Evolutionary conservation across 805 yeast species (phyloP), one percentile per base, ranked within the genome.

Genomic region (Spencermartinsiella europaea): DNA sequence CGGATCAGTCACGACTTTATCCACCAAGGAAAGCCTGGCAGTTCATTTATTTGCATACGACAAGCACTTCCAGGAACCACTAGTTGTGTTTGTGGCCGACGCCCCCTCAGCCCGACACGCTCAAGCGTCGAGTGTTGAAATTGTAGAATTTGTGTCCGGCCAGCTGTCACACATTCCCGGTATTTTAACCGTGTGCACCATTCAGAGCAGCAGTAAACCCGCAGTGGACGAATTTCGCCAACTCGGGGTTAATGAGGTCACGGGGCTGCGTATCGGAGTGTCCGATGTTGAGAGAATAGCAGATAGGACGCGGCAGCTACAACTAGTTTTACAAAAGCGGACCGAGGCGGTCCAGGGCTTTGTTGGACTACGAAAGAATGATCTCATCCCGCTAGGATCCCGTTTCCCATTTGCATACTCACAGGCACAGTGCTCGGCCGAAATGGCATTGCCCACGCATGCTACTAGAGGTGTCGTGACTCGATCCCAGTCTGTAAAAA

Each of bases 241-340:
- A 25, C 12, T 25, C 7, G 31, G 31, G 7, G 31, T 12, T 25
- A 25, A 7, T 25, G 31, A 25, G 31, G 31, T 25, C 31, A 25
- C 31, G 31, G 31, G 10, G 10, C 10, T 7, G 10, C 31, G 12
- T 7, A 25, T 25, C 31, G 12, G 10, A 7, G 31, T 25, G 31
- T 12, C 31, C 7, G 31, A 25, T 12, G 31, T 25, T 7, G 10
- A 25, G 31, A 7, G 12, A 12, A 12, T 25, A 7, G 31, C 31
- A 25, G 31, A 7, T 22, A 17, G 21, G 10, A 37, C 19, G 15
- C 20, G 42, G 19, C 10, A 39, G n/a, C 33, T n/a, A 21, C 42
- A 12, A 21, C 34, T 12, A 57, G n/a, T 34, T 8, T 16, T 34
- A 34, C 14, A 15, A 34, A n/a, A 7, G 7, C 37, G 19, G 7